Percentiles rank a stretch among this genome's conserved stretches.
These are phyloP conservation scores for Amphibolis antarctica DNA, from an alignment of 106 monocot species.

Conservation along the genomic window DNA sequence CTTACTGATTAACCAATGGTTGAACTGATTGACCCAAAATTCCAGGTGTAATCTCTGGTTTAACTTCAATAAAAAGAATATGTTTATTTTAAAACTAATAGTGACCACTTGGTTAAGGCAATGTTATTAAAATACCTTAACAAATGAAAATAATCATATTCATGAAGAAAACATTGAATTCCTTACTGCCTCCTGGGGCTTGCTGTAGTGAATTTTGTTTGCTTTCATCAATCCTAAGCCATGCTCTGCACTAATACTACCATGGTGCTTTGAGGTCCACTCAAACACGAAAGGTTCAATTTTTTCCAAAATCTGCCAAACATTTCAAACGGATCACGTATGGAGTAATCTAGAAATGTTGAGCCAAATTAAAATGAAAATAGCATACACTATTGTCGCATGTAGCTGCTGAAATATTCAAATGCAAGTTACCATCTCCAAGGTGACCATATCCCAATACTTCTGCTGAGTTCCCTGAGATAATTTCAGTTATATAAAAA, in stretches of 20 bases:
- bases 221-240: slow-evolving; percentile 97
- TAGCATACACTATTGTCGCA: slow-evolving; percentile 61
- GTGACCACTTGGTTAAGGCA: not conserved
- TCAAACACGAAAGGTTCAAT: slow-evolving; percentile 97
- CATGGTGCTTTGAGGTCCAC: slow-evolving; percentile 73
- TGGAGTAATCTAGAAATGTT: not conserved
- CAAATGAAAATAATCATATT: not conserved
- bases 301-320: slow-evolving; percentile 50
- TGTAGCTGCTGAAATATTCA: slow-evolving; percentile 54
- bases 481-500: not conserved
- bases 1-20: too few relatives aligned
- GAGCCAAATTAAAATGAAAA: not conserved
- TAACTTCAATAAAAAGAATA: too few relatives aligned
- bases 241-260: slow-evolving; percentile 98
- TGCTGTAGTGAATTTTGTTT: slow-evolving; percentile 95
- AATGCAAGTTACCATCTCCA: slow-evolving; percentile 92
- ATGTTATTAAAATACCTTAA: not conserved
- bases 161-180: not conserved
- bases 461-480: slow-evolving; percentile 45
- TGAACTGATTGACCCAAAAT: too few relatives aligned
- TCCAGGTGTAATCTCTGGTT: too few relatives aligned
- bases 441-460: slow-evolving; percentile 93
- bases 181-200: slow-evolving; percentile 63
- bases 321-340: not conserved
- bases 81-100: too few relatives aligned